Evolutionary conservation across 257 asterid species (phyloP).

Genomic region (Lycium barbarum): DNA sequence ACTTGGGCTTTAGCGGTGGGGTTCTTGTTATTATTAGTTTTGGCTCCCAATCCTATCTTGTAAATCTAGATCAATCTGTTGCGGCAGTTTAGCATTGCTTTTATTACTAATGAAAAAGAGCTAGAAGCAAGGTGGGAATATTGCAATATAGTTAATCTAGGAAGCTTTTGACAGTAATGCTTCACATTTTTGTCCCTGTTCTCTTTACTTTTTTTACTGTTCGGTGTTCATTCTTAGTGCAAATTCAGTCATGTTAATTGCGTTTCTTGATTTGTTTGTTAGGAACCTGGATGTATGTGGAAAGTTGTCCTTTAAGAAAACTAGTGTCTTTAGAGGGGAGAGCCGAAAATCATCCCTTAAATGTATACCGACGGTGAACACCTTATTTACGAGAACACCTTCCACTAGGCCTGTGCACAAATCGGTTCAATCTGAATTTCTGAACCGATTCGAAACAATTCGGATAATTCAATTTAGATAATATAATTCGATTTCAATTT

Average conservation of each 20-base stretch:
- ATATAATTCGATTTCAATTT: no score
- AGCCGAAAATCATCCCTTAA: no score
- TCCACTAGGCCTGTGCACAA: no score
- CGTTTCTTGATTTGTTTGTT: background rate
- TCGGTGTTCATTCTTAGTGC: background rate
- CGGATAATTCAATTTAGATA: no score
- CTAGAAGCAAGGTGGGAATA: conserved; percentile 38
- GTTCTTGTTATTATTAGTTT: conserved; percentile 26
- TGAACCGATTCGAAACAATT: no score
- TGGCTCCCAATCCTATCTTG: conserved; percentile 39
- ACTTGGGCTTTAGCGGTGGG: conserved; percentile 23
- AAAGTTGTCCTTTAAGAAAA: no score
- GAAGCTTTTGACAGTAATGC: background rate
- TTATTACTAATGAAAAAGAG: conserved; percentile 37
- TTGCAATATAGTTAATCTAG: conserved; percentile 34
- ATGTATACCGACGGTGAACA: no score
- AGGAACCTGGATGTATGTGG: no score
- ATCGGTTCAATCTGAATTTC: no score
- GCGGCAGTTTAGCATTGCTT: background rate
- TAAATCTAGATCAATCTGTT: conserved; percentile 33
- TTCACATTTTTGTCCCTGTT: background rate
- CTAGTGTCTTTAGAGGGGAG: no score
- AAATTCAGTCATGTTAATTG: background rate
- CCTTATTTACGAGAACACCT: no score
- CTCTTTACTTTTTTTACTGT: no score